These are phyloP conservation scores for Pseudogymnoascus sp. DNA, from an alignment of 2,329 filamentous ascomycete genomes.

Conservation along the genomic window DNA sequence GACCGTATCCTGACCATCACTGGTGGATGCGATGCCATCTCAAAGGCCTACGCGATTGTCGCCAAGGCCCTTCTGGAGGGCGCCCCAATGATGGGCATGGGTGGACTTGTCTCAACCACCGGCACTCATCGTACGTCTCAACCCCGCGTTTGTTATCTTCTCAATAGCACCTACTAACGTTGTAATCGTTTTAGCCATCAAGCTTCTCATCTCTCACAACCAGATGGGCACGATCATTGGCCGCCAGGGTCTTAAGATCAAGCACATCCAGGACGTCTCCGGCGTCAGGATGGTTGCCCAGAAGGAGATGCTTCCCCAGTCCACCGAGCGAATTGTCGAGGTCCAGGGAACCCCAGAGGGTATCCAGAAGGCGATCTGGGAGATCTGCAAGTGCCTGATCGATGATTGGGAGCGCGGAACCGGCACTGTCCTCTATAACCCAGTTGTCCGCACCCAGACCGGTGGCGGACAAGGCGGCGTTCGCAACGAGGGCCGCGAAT, in stretches of 20 bases:
- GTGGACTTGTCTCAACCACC: conserved; percentile 76
- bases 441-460: conserved; percentile 77
- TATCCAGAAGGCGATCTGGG: conserved; percentile 94
- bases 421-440: conserved; percentile 96
- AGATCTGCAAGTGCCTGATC: conserved; percentile 96
- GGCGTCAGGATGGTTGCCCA: conserved; percentile 98
- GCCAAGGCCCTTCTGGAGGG: conserved; percentile 88
- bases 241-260: conserved; percentile 94
- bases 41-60: conserved; percentile 89
- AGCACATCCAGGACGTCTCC: conserved; percentile 95
- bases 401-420: conserved; percentile 97
- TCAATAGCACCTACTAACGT: conserved; percentile 10
- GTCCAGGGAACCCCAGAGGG: conserved; percentile 91
- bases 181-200: conserved; percentile 61
- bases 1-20: conserved; percentile 96
- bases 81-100: conserved; percentile 93
- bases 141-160: conserved; percentile 19
- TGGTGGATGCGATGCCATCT: conserved; percentile 79
- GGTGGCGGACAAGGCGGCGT: conserved; percentile 40
- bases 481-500: conserved; percentile 45
- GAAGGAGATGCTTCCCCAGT: conserved; percentile 99
- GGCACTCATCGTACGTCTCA: conserved; percentile 82
- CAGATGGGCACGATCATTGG: conserved; percentile 99
- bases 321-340: conserved; percentile 95
- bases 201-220: conserved; percentile 97